Base-by-base conservation (phyloP, 2,329 filamentous ascomycete species). In the Alternaria solani region DNA sequence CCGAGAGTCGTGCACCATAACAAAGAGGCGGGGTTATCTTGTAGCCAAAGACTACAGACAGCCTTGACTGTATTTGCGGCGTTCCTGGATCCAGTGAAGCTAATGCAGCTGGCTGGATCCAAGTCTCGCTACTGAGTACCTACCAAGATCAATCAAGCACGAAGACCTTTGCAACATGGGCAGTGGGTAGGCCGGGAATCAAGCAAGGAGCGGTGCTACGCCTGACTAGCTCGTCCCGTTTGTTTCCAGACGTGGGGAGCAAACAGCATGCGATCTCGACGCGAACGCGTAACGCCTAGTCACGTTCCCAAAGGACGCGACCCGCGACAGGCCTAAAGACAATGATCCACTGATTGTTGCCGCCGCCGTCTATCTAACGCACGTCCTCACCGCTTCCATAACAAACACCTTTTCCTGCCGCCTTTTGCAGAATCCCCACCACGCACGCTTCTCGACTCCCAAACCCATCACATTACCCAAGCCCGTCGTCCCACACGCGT, bases 321-420 rank as follows among this genome's bases (percentile, higher is more conserved):
- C 48, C 48, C 61, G 56, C 61, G 44, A 64, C 53, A 47, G 47
- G 38, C 41, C 46, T 42, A 5, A 49, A 7, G 51, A 49, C 41
- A 52, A 41, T 54, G 53, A 38, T 51, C 57, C 62, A 57, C 53
- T 52, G 60, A 63, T 65, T 47, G 66, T 67, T 68, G 62, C 66
- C 60, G 64, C 66, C 59, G 60, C 53, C 54, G 64, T 67, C 59
- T 66, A 42, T 61, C 57, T 54, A 67, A 62, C 64, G 66, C 66
- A 67, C 65, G 65, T 63, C 66, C 66, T 64, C 66, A 63, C 62
- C 57, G 61, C 62, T 67, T 54, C 63, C 59, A 62, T 54, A 67
- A 65, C 62, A 68, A 67, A 67, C 66, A 68, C 49, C 57, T 61
- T 57, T 62, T 63, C 56, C 55, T 51, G 42, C 48, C 36, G 48